Evolutionary conservation across 495 filamentous ascomycete species (phyloP), one percentile per base, ranked within the genome.

Genomic region (Aspergillus taichungensis): DNA sequence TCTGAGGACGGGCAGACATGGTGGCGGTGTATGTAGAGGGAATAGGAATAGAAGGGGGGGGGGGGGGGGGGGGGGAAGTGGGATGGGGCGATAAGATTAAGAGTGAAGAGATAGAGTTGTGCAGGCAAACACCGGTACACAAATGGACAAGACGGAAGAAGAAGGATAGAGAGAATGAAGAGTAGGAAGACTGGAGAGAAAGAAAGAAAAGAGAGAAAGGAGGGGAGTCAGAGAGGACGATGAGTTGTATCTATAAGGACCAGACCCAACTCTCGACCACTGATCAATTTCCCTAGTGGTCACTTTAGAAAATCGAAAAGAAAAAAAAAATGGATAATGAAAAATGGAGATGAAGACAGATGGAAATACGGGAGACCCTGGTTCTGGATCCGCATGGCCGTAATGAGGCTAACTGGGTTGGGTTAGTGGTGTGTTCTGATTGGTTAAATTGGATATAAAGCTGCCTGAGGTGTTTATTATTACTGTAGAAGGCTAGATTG

Each of bases 1-100:
- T 97, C 67, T 91, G 82, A 47, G 92, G 87, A 65, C 88, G 86
- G 53, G 86, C 59, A 59, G 87, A 80, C 92, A 95, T 97, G 55
- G 54, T 83, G 70, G 54, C 52, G 59, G 60, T 55, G 45, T 46
- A 40, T 40, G 13, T 3, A 24, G 36, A n/a, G n/a, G n/a, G n/a
- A n/a, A n/a, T n/a, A n/a, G n/a, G n/a, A n/a, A n/a, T n/a, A n/a
- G n/a, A n/a, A n/a, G 30, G 43, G 12, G 31, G 36, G 34, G 34
- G 40, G 29, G 14, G 13, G 13, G 38, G 27, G 32, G 12, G 7
- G 14, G 24, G 30, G 34, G 30, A 32, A 43, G 30, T n/a, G 12
- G 9, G 46, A 35, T 37, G 33, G 5, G 37, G n/a, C 12, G 40
- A 30, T 8, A 52, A 30, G 24, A 13, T 28, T 40, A 37, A n/a